Base-by-base conservation (phyloP, 2,329 filamentous ascomycete species). In the Ustilaginoidea virens region DNA sequence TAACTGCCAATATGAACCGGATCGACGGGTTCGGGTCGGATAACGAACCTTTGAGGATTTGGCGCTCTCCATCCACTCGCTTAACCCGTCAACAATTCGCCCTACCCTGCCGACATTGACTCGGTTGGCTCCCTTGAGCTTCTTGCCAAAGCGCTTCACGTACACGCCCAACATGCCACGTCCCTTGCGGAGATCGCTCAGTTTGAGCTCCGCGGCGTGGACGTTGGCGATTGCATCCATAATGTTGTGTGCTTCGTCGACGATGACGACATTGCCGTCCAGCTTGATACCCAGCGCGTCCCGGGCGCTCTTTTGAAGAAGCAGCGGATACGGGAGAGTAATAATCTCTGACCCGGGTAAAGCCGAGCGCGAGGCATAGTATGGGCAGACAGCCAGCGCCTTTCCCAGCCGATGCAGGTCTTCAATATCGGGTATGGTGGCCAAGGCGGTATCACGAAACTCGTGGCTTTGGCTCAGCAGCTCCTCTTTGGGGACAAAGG, bases 201-300 rank as follows among this genome's bases (percentile, higher is more conserved):
- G 58, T 3, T 70, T 71, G 13, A 96, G 66, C 20, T 80, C 72
- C 0, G 82, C 72, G 0, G 86, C 86, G 48, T 94, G 75, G 19
- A 93, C 90, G 25, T 75, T 78, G 11, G 82, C 71, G 25, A 98
- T 82, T 0, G 87, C 85, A 49, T 94, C 86, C 78, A 94, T 93
- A 29, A 98, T 69, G 46, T 98, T 98, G 49, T 98, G 90, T 0
- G 90, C 90, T 58, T 98, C 90, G 41, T 98, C 90, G 27, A 98
- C 81, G 16, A 98, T 80, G n/a, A 98, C 74, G 1, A 98, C 64
- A 44, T 92, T 90, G 5, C 75, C 74, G 42, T 92, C 85, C 7
- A 98, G 55, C 15, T 79, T 87, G 24, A 98, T 74, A 0, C 80
- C 78, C 0, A 98, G 63, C 0, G 90, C 85, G 35, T 96, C 86